Conservation (phyloP, 192 early-diverging fungal genomes). For the Radiomyces spectabilis region DNA sequence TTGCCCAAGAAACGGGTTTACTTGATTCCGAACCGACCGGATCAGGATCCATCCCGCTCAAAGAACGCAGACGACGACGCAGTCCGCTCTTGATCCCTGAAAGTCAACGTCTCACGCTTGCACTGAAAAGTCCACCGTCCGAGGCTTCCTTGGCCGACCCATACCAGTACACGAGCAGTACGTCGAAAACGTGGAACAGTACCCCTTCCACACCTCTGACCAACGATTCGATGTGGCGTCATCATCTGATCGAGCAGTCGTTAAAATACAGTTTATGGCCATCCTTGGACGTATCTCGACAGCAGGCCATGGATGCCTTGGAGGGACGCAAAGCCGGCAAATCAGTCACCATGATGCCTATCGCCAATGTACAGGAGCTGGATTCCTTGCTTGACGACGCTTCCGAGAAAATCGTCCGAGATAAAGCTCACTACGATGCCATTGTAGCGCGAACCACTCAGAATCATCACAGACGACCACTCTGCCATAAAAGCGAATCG, state of each 20-base stretch:
- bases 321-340: conserved; percentile 1
- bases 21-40: too few species aligned
- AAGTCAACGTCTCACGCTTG: not conserved
- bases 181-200: too few species aligned
- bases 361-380: not conserved
- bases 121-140: not conserved
- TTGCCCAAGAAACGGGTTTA: too few species aligned
- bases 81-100: not conserved
- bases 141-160: not conserved
- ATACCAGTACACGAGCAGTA: not conserved
- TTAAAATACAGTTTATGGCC: not conserved
- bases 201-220: too few species aligned
- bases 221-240: too few species aligned
- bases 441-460: not conserved
- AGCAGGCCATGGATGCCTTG: not conserved
- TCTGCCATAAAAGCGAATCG: too few species aligned
- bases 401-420: too few species aligned
- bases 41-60: not conserved
- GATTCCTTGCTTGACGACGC: not conserved
- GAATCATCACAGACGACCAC: not conserved
- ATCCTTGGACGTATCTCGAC: not conserved
- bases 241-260: not conserved
- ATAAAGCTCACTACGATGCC: not conserved
- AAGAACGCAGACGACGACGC: conserved; percentile 1
- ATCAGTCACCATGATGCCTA: not conserved